Percentiles rank a stretch among this genome's conserved stretches.
Conservation (phyloP, 2,329 filamentous ascomycete species). For the Orbilia oligospora region DNA sequence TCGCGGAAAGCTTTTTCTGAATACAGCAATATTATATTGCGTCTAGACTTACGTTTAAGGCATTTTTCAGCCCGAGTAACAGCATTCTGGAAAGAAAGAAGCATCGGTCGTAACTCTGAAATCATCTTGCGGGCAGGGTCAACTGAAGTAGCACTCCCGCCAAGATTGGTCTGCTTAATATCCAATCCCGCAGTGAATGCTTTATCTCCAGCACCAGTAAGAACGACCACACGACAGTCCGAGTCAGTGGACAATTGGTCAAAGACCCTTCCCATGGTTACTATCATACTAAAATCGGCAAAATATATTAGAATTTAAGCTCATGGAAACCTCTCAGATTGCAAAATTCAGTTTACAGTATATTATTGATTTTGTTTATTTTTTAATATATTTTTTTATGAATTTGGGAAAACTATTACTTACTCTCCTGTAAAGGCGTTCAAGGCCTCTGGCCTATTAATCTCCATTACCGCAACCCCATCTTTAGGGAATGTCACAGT, state of each 20-base stretch:
- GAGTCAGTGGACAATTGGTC: conserved; percentile 78
- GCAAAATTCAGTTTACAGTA: neutral
- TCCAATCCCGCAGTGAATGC: conserved; percentile 92
- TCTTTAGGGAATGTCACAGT: conserved; percentile 79
- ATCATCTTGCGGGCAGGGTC: conserved; percentile 77
- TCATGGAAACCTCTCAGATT: neutral
- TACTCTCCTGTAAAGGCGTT: conserved; percentile 85
- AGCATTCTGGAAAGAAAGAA: conserved; percentile 84
- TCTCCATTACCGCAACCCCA: conserved; percentile 90
- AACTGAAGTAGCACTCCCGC: conserved; percentile 65
- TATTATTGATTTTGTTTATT: too few species aligned
- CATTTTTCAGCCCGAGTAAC: conserved; percentile 84
- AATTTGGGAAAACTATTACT: conserved; percentile 62
- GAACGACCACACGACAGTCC: conserved; percentile 80
- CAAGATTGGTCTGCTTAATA: conserved; percentile 74
- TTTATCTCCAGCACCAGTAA: conserved; percentile 84
- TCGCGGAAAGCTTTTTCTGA: neutral
- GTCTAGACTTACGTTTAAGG: conserved; percentile 79
- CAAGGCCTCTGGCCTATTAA: conserved; percentile 86
- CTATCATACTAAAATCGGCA: conserved; percentile 77
- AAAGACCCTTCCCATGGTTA: conserved; percentile 82
- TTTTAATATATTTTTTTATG: conserved; percentile 2
- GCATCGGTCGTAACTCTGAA: conserved; percentile 75
- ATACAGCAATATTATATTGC: neutral
- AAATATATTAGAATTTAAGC: neutral